Evolutionary conservation across 2,329 filamentous ascomycete species (phyloP), one percentile per base, ranked within the genome.

Genomic region (Pyricularia sp.): DNA sequence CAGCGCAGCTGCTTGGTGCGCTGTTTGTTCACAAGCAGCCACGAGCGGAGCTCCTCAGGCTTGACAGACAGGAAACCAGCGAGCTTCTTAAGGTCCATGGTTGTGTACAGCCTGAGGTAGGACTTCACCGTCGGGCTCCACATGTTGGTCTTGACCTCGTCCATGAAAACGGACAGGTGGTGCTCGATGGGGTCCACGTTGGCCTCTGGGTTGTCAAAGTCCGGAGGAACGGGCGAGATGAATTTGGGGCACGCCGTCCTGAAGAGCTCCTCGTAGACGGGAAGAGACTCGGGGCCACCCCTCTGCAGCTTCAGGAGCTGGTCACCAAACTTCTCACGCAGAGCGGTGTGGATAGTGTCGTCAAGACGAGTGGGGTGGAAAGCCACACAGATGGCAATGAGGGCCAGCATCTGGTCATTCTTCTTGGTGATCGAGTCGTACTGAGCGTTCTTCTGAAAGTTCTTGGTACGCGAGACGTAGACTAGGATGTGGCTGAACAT

Each of bases 401-500:
- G 88, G 58, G 95, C 95, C 81, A 97, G 97, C 94, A 99, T 98
- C 86, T 99, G 95, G 81, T 99, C 95, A 81, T 97, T 98, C 90
- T 98, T 98, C 91, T 99, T 99, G 77, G 92, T 94, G 81, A 98
- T 97, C 72, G 93, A 96, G 81, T 99, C 95, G 84, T 97, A 98
- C 84, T 97, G 92, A 31, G 92, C 91, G 80, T 94, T 97, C 90
- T 98, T 99, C 84, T 99, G 95, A 89, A 98, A 98, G 87, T 98
- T 98, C 92, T 99, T 99, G 78, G 95, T 99, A 77, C 95, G 88
- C 74, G 93, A 97, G 74, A 99, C 94, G 83, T 98, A 99, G 83
- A 99, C 91, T 76, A 99, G 89, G 81, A 99, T 99, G 87, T 99
- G 95, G 86, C 92, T 97, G 89, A 99, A 99, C 91, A 97, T 97